Conservation (phyloP, 2,329 filamentous ascomycete species). For the Talaromyces sp. region DNA sequence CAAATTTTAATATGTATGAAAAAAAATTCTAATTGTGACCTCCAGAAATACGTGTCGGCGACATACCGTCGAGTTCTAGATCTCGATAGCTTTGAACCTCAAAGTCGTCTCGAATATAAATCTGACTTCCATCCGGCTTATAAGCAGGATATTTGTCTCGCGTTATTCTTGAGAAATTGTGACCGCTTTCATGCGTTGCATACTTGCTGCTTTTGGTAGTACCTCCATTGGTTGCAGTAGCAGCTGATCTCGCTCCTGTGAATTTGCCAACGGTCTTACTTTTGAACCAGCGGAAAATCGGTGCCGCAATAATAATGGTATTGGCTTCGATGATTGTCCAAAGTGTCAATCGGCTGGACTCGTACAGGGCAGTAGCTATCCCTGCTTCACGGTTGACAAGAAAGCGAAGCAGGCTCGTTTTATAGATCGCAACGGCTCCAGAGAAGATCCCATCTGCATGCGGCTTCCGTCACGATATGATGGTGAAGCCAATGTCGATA, state of each 20-base stretch:
- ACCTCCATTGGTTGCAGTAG: too few relatives aligned
- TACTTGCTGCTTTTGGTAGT: too few relatives aligned
- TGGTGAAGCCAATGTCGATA: background rate
- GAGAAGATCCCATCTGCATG: background rate
- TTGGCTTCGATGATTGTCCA: slow-evolving; percentile 1
- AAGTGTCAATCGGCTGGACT: background rate
- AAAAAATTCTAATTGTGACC: too few relatives aligned
- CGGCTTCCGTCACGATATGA: background rate
- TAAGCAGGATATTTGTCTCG: too few relatives aligned
- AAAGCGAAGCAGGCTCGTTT: background rate
- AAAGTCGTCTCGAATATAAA: too few relatives aligned
- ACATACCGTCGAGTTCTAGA: too few relatives aligned
- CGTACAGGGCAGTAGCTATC: background rate
- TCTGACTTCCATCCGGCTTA: too few relatives aligned
- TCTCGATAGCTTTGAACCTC: too few relatives aligned
- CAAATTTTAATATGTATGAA: too few relatives aligned
- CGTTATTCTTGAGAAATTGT: too few relatives aligned
- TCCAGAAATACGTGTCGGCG: too few relatives aligned
- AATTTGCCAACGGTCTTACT: background rate
- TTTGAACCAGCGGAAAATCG: background rate
- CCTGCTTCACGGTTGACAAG: background rate
- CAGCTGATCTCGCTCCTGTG: background rate
- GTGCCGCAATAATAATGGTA: background rate
- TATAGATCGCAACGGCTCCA: background rate
- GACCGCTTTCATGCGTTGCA: too few relatives aligned